Evolutionary conservation across 2,329 filamentous ascomycete species (phyloP), one percentile per base, ranked within the genome.

Genomic region (Nothophaeocryptopus gaeumannii): DNA sequence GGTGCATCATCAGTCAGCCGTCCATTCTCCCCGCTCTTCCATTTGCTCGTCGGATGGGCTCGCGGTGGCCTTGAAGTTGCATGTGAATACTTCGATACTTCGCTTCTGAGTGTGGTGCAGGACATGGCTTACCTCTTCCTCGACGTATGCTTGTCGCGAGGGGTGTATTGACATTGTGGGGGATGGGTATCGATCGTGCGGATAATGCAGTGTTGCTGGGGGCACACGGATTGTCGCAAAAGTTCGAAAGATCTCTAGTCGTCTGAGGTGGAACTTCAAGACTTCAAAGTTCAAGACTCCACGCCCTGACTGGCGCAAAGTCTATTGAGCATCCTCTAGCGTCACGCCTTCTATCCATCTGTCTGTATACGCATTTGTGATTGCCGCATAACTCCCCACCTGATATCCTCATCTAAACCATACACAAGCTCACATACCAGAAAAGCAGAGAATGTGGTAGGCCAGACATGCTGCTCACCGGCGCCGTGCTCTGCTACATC

Each of bases 141-240:
- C 92, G 58, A 97, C 90, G 71, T 95, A 96, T 36, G 92, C 92
- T 72, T 92, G 86, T 59, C 93, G 83, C 69, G 92, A 84, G 51
- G 92, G 92, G 76, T 96, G 92, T 26, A 64, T 58, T 31, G 54
- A 47, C 56, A 58, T 58, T 12, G 39, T 51, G 46, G 34, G 39
- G 39, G 12, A 12, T 16, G 5, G 15, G n/a, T 7, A 14, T 5
- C 15, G 12, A 5, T 13, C 37, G 20, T 7, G 20, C 20, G 7
- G 20, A 3, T 7, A 26, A 7, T 7, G 20, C 20, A 26, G 20
- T 7, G 20, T 26, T 26, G 20, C 20, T 26, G 20, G 20, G 3
- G 20, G 20, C 7, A 26, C 4, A 26, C 20, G 20, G 20, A 7
- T 26, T 26, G 20, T 26, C 20, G 20, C 20, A 26, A 26, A 7